Conservation (phyloP, 345 rosid species). For the Melaleuca alternifolia region DNA sequence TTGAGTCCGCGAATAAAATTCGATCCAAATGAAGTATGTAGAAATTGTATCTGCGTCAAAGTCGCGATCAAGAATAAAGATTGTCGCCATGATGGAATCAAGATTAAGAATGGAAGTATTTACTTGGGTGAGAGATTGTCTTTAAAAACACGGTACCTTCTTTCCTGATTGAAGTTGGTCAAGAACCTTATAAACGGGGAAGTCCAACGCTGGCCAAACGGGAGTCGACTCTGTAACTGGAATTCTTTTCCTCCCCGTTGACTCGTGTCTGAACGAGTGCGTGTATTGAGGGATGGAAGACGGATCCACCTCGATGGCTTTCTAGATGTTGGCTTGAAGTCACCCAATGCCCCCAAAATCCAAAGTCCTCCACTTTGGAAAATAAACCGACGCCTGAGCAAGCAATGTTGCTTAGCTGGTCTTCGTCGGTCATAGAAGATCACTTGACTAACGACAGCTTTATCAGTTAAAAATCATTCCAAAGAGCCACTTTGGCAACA, state of each 20-base stretch:
- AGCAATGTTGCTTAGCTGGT: not conserved
- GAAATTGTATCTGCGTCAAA: not conserved
- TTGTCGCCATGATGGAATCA: not conserved
- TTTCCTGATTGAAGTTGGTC: not conserved
- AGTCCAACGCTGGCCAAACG: too few species aligned
- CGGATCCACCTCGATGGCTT: not conserved
- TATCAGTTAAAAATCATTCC: not conserved
- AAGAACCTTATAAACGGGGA: not conserved
- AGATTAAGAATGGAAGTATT: not conserved
- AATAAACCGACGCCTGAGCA: not conserved
- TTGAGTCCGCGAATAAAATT: not conserved
- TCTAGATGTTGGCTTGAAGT: not conserved
- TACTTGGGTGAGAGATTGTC: not conserved
- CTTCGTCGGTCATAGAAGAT: too few species aligned
- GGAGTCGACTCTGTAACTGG: too few species aligned
- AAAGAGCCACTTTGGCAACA: not conserved
- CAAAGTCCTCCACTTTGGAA: not conserved
- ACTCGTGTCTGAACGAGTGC: too few species aligned
- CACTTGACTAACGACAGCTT: too few species aligned
- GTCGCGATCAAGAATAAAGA: not conserved
- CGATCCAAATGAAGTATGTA: not conserved
- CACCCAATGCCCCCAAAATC: not conserved
- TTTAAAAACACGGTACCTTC: not conserved
- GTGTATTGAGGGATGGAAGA: too few species aligned
- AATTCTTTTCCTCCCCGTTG: too few species aligned